Base-by-base conservation (phyloP, 768 basidiomycete species). In the Clitopilus hobsonii region DNA sequence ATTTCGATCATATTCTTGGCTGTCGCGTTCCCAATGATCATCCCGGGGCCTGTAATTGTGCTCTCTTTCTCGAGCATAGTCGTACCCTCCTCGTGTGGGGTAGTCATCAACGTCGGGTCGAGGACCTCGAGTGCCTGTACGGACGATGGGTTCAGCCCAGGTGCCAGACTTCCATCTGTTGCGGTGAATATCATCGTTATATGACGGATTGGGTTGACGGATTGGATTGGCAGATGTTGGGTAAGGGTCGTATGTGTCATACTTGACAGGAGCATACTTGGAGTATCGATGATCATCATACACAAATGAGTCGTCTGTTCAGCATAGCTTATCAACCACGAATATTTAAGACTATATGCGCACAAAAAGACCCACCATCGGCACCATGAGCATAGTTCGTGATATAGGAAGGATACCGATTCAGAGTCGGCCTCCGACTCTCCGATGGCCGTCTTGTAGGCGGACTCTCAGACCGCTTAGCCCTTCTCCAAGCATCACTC, bases 401-500 rank as follows among this genome's bases (percentile, higher is more conserved):
- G 10, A 52, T 32, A 10, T 56, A 64, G 10, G 58, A 64, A 27
- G 61, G 58, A 29, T 62, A 58, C 13, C 63, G 61, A 22, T 41
- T 49, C 8, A 59, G 29, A 18, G 23, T 32, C 6, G 56, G 60
- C 29, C 60, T 55, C 23, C 47, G 2, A 45, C 22, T 54, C 26
- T 61, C 61, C 0, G 61, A 61, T 26, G 58, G 23, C 49, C 61
- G 57, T 22, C 63, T 58, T 13, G 56, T 59, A n/a, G 58, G 58
- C 22, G 60, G 58, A 36, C 56, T 61, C 6, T 61, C 61, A 6
- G 54, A 16, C 41, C 56, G 56, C 13, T 58, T 59, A 38, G 63
- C 63, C 24, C 52, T 60, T 53, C 58, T 60, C 28, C 57, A 56
- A 18, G 63, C 60, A 27, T 57, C 59, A 28, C 63, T 64, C 48